These are phyloP conservation scores for Vaccinium vitisidaea DNA, from an alignment of 148 eudicot species.

Conservation along the genomic window DNA sequence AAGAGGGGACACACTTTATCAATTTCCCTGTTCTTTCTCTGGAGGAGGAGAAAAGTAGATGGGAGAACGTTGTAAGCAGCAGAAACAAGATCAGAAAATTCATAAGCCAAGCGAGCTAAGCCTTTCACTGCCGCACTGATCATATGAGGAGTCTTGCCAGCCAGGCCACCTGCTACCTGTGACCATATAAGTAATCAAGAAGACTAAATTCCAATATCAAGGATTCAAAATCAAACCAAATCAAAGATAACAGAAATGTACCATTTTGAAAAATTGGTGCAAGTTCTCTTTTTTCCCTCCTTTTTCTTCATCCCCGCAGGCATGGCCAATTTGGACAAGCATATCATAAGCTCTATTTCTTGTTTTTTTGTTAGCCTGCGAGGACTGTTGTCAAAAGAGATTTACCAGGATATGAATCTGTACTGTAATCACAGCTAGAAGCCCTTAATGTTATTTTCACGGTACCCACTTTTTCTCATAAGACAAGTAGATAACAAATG, in stretches of 20 bases:
- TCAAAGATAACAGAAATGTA: conserved; percentile 17
- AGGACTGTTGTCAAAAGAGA: conserved; percentile 16
- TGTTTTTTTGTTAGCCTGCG: conserved; percentile 85
- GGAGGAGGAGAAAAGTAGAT: conserved; percentile 71
- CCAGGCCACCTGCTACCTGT: conserved; percentile 86
- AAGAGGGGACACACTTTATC: conserved; percentile 47
- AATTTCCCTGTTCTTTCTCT: conserved; percentile 82
- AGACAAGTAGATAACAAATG: not conserved
- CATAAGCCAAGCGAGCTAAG: conserved; percentile 96
- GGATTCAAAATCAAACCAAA: not conserved
- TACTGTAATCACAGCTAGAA: not conserved
- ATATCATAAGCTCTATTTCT: conserved; percentile 94
- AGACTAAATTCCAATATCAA: not conserved
- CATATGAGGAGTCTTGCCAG: conserved; percentile 90
- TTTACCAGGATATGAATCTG: conserved; percentile 1
- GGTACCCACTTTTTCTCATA: not conserved
- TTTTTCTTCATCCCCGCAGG: conserved; percentile 70
- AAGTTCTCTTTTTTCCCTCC: conserved; percentile 70
- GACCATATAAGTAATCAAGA: conserved; percentile 9
- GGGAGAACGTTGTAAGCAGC: conserved; percentile 77
- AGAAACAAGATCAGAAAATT: conserved; percentile 84
- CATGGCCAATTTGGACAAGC: conserved; percentile 91
- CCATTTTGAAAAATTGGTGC: conserved; percentile 74
- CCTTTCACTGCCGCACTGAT: conserved; percentile 96
- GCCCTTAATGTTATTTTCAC: not conserved